These are phyloP conservation scores for Aureobasidium sp. DNA, from an alignment of 2,329 filamentous ascomycete species.

Conservation along the genomic window DNA sequence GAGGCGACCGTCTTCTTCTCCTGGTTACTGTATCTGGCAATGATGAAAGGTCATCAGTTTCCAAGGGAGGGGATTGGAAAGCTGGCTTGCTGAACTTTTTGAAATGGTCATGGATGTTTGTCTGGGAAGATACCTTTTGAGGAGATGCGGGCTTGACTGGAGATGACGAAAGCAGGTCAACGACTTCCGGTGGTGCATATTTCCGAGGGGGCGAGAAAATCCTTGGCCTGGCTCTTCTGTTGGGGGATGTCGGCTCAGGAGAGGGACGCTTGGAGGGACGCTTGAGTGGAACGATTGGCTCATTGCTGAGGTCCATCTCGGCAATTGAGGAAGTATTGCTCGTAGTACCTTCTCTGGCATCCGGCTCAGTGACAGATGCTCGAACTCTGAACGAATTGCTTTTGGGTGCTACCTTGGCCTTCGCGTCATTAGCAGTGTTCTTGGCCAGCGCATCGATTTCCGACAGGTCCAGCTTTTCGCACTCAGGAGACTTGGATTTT, in stretches of 20 bases:
- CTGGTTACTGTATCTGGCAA: slow-evolving; percentile 30
- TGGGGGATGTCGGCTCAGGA: slow-evolving; percentile 23
- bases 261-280: slow-evolving; percentile 17
- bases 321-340: slow-evolving; percentile 4
- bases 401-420: not conserved
- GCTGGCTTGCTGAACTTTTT: slow-evolving; percentile 2
- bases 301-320: slow-evolving; percentile 13
- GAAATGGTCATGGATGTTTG: slow-evolving; percentile 16
- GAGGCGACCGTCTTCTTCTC: slow-evolving; percentile 24
- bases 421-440: not conserved
- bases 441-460: not conserved
- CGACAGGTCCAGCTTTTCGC: slow-evolving; percentile 15
- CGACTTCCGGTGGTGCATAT: slow-evolving; percentile 22
- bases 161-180: slow-evolving; percentile 28
- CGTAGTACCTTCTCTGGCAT: not conserved
- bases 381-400: not conserved
- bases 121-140: not conserved
- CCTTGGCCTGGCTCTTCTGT: slow-evolving; percentile 20
- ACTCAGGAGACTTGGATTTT: slow-evolving; percentile 1
- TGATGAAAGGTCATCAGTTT: not conserved
- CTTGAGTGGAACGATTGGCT: not conserved
- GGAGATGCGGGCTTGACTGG: slow-evolving; percentile 16
- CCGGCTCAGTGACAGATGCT: not conserved
- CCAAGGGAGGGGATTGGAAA: not conserved
- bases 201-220: slow-evolving; percentile 24